Conservation (phyloP, 352 stramenopile genomes). For the Phytophthora quininea region DNA sequence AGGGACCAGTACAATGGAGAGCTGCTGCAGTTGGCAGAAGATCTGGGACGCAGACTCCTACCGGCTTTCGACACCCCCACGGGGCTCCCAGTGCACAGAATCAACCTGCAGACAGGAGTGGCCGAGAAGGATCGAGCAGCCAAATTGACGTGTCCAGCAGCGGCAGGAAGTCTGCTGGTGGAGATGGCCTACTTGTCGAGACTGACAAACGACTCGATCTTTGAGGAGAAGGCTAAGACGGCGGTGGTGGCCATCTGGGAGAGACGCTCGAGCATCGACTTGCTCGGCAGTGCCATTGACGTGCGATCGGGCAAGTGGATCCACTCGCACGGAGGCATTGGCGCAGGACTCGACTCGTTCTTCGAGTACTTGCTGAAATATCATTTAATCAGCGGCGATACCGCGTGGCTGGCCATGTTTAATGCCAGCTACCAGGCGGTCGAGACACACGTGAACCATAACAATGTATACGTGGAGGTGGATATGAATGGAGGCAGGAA, state of each 20-base stretch:
- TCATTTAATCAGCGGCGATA: constrained; percentile 94
- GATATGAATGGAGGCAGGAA: constrained; percentile 83
- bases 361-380: constrained; percentile 99
- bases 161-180: constrained; percentile 95
- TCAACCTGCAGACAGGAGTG: constrained; percentile 92
- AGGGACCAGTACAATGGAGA: constrained; percentile 91
- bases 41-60: constrained; percentile 95
- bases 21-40: constrained; percentile 93
- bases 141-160: constrained; percentile 93
- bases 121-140: constrained; percentile 29
- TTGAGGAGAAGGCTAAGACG: constrained; percentile 61
- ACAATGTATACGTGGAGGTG: constrained; percentile 84
- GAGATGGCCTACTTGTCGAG: constrained; percentile 97
- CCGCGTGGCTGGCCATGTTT: constrained; percentile 93
- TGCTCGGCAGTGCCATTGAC: constrained; percentile 96
- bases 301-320: constrained; percentile 87
- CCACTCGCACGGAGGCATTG: constrained; percentile 84
- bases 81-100: constrained; percentile 94
- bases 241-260: constrained; percentile 83
- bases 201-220: constrained; percentile 56
- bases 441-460: constrained; percentile 76
- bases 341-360: constrained; percentile 96
- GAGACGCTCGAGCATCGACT: constrained; percentile 80
- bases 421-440: constrained; percentile 81
- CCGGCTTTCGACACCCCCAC: constrained; percentile 97